phyloP scores from a whole-genome alignment of 352 stramenopile species.

The Globisporangium sylvaticum region DNA sequence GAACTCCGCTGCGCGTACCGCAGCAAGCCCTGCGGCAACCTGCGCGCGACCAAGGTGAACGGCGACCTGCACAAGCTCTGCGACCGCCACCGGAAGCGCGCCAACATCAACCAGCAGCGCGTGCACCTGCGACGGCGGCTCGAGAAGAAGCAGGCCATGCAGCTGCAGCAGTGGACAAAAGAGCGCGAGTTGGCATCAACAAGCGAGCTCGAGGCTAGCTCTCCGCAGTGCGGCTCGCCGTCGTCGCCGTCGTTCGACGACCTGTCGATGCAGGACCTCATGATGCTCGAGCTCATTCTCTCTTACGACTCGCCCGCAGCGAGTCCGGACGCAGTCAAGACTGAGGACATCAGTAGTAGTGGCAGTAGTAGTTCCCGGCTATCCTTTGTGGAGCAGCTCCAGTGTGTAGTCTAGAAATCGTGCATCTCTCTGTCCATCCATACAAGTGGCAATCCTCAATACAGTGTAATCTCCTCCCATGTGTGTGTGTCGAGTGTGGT shows the following conservation, averaged over 20 bases:
- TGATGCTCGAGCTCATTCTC: conserved; percentile 3
- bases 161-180: background rate
- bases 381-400: background rate
- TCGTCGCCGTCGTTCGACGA: background rate
- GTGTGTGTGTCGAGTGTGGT: too few relatives aligned
- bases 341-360: background rate
- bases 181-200: background rate
- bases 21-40: conserved; percentile 31
- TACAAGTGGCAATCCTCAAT: background rate
- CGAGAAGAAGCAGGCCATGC: conserved; percentile 11
- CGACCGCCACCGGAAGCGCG: conserved; percentile 33
- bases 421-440: background rate
- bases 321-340: background rate
- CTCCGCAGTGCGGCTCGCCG: background rate
- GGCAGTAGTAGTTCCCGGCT: background rate
- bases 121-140: conserved; percentile 26
- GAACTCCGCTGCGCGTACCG: conserved; percentile 27
- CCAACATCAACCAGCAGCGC: conserved; percentile 41
- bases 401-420: background rate
- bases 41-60: conserved; percentile 41
- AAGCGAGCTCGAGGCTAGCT: background rate
- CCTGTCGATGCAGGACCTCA: background rate
- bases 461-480: background rate
- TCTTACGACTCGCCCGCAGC: background rate
- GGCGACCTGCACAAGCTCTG: conserved; percentile 45